Evolutionary conservation across 306 rosid species (phyloP).

Genomic region (Cucurbita ficifolia): DNA sequence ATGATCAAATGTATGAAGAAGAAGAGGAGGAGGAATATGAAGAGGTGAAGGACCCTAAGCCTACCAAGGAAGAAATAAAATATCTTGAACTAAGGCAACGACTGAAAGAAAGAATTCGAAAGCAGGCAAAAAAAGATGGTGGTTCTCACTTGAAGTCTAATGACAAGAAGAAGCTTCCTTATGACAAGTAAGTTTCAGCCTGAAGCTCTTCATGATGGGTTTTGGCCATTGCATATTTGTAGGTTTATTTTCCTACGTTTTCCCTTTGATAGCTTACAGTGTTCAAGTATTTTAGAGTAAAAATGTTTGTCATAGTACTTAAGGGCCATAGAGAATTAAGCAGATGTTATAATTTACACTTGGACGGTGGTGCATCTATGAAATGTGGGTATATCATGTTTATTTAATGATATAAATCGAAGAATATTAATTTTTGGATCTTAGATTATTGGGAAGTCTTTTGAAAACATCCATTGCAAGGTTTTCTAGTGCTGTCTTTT

Average conservation of each 20-base stretch:
- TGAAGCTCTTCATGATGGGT: not conserved
- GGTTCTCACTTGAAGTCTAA: slow-evolving; percentile 20
- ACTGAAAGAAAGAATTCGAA: slow-evolving; percentile 51
- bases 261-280: not conserved
- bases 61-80: slow-evolving; percentile 51
- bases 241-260: not conserved
- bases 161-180: slow-evolving; percentile 36
- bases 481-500: not conserved
- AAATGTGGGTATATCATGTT: not conserved
- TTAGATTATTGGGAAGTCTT: not conserved
- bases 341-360: too few species aligned
- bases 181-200: slow-evolving; percentile 51
- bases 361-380: too few species aligned
- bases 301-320: not conserved
- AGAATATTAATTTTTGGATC: not conserved
- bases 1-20: slow-evolving; percentile 19
- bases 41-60: slow-evolving; percentile 41
- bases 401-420: too few species aligned
- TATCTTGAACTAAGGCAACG: slow-evolving; percentile 62
- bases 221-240: not conserved
- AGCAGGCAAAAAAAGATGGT: slow-evolving; percentile 37
- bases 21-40: slow-evolving; percentile 34
- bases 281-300: not conserved
- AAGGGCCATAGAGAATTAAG: not conserved
- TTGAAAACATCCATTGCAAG: not conserved